Conservation (phyloP, 2,329 filamentous ascomycete genomes). For the Biscogniauxia mediterranea region DNA sequence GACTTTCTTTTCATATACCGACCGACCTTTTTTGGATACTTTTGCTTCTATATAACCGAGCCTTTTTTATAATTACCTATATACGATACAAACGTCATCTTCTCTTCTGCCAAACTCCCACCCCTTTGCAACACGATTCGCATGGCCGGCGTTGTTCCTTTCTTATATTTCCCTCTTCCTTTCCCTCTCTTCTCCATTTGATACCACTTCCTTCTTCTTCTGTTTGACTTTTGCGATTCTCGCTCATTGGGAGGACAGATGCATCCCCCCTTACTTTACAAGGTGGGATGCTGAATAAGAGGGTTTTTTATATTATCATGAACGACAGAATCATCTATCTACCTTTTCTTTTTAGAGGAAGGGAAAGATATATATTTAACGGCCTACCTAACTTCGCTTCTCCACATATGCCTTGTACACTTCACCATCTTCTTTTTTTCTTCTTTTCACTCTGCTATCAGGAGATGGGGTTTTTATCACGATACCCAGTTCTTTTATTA, state of each 20-base stretch:
- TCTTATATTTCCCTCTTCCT: slow-evolving; percentile 7
- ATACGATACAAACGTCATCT: slow-evolving; percentile 21
- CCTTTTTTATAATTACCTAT: slow-evolving; percentile 13
- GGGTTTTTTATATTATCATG: too few relatives aligned
- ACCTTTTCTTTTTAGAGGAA: neutral
- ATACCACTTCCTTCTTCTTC: slow-evolving; percentile 28
- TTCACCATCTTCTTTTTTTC: slow-evolving; percentile 21
- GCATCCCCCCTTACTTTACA: too few relatives aligned
- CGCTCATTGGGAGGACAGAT: too few relatives aligned
- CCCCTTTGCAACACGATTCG: slow-evolving; percentile 20
- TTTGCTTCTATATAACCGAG: slow-evolving; percentile 2
- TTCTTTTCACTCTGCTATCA: slow-evolving; percentile 9
- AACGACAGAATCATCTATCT: neutral
- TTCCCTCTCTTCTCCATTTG: slow-evolving; percentile 17
- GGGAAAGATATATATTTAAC: neutral
- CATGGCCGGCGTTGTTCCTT: slow-evolving; percentile 36
- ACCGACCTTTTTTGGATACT: slow-evolving; percentile 7
- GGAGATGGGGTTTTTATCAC: neutral
- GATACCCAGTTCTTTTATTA: neutral
- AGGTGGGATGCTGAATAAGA: too few relatives aligned
- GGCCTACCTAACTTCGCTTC: slow-evolving; percentile 3
- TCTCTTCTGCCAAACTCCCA: neutral
- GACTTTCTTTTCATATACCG: neutral
- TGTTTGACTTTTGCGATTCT: neutral
- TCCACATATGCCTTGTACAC: slow-evolving; percentile 24